phyloP scores from a whole-genome alignment of 1,139 yeast genomes.

The Kurtzmaniella quercitrusa region DNA sequence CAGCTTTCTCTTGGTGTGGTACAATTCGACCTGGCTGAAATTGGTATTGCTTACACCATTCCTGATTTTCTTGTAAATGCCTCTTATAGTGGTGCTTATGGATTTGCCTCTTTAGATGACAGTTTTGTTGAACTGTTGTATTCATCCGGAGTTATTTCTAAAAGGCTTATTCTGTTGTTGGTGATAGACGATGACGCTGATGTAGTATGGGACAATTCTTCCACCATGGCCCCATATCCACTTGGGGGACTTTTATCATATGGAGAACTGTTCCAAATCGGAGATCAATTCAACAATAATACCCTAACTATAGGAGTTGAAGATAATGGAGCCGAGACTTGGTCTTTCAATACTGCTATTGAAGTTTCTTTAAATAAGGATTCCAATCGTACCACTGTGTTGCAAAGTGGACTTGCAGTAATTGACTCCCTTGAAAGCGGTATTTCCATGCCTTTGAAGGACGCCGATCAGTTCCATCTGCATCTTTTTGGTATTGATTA shows the following conservation, averaged over 20 bases:
- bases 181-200: not conserved
- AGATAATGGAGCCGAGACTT: not conserved
- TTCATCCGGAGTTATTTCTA: constrained; percentile 26
- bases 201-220: not conserved
- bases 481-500: constrained; percentile 39
- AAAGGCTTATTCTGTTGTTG: constrained; percentile 30
- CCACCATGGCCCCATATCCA: not conserved
- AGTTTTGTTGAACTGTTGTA: constrained; percentile 36
- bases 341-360: constrained; percentile 25
- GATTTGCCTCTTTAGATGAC: constrained; percentile 37
- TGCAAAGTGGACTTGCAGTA: not conserved
- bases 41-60: constrained; percentile 52
- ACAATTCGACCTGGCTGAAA: constrained; percentile 26
- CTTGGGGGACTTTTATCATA: not conserved
- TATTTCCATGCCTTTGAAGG: constrained; percentile 51
- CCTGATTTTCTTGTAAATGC: constrained; percentile 52
- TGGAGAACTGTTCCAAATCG: not conserved
- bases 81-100: constrained; percentile 58
- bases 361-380: constrained; percentile 15
- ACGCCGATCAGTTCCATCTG: constrained; percentile 50
- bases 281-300: not conserved
- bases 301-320: not conserved
- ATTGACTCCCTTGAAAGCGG: constrained; percentile 70
- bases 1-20: constrained; percentile 28
- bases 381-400: constrained; percentile 18